These are phyloP conservation scores for Puccinia polysora DNA, from an alignment of 1,284 basidiomycete genomes.

Conservation along the genomic window DNA sequence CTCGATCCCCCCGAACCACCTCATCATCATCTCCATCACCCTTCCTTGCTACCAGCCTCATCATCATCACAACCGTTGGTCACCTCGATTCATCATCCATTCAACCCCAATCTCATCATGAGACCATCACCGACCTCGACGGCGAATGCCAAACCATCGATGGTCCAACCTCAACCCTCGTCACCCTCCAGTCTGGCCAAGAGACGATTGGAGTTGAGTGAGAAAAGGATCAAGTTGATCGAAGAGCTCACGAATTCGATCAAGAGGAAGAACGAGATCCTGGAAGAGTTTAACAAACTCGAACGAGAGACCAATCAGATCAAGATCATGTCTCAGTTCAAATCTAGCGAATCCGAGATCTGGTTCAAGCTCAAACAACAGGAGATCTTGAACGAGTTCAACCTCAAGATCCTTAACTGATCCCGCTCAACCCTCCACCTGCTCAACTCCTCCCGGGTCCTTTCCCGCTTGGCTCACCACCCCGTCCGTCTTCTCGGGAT, in stretches of 20 bases:
- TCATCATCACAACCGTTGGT: too few species aligned
- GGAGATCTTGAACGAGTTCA: conserved; percentile 21
- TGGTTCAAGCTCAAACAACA: conserved; percentile 31
- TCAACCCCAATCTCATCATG: too few species aligned
- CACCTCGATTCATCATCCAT: too few species aligned
- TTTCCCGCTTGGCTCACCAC: too few species aligned
- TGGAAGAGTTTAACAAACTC: neutral
- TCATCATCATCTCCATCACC: too few species aligned
- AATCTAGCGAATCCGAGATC: neutral
- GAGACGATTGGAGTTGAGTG: neutral
- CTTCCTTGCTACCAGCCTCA: too few species aligned
- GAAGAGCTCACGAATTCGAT: neutral
- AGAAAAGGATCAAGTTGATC: neutral
- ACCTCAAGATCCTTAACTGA: conserved; percentile 11
- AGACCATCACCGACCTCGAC: too few species aligned
- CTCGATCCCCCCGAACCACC: too few species aligned
- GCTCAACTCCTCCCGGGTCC: neutral
- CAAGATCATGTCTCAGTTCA: conserved; percentile 15
- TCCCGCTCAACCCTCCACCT: neutral
- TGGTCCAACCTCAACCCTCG: too few species aligned
- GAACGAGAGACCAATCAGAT: conserved; percentile 9
- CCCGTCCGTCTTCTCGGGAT: too few species aligned
- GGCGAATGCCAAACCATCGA: too few species aligned
- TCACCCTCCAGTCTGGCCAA: too few species aligned
- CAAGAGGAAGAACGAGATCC: neutral